phyloP scores from a whole-genome alignment of 768 basidiomycete genomes.

The Lentinula boryana region DNA sequence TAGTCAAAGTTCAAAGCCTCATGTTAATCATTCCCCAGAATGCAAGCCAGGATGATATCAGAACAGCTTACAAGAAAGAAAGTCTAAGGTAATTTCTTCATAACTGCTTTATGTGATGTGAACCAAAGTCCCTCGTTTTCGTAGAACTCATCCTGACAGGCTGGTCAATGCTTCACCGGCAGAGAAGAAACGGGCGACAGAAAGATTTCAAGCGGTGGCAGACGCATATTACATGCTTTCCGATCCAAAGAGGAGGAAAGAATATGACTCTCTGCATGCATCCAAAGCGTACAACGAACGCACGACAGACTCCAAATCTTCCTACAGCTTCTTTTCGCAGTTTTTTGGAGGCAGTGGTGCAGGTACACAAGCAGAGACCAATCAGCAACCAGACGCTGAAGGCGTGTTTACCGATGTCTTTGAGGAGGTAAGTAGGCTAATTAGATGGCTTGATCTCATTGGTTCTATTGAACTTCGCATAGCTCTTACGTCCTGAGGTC shows the following conservation, averaged over 20 bases:
- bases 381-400: constrained; percentile 66
- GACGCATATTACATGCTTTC: constrained; percentile 94
- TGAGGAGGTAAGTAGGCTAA: constrained; percentile 60
- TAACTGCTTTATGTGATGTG: not conserved
- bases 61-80: constrained; percentile 75
- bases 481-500: constrained; percentile 81
- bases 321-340: constrained; percentile 68
- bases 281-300: constrained; percentile 44
- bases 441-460: not conserved
- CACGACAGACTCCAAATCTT: constrained; percentile 59
- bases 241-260: constrained; percentile 62
- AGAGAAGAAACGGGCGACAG: constrained; percentile 75
- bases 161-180: constrained; percentile 59
- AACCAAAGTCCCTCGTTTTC: constrained; percentile 12
- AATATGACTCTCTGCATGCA: constrained; percentile 68
- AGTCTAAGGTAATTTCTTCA: constrained; percentile 51
- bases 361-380: constrained; percentile 19
- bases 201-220: constrained; percentile 81
- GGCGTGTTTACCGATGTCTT: constrained; percentile 86
- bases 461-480: not conserved
- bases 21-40: constrained; percentile 32
- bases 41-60: constrained; percentile 65
- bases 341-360: constrained; percentile 50
- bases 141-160: constrained; percentile 86
- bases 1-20: not conserved